Conservation (phyloP, 1,284 basidiomycete species). For the Sporisorium scitamineum region DNA sequence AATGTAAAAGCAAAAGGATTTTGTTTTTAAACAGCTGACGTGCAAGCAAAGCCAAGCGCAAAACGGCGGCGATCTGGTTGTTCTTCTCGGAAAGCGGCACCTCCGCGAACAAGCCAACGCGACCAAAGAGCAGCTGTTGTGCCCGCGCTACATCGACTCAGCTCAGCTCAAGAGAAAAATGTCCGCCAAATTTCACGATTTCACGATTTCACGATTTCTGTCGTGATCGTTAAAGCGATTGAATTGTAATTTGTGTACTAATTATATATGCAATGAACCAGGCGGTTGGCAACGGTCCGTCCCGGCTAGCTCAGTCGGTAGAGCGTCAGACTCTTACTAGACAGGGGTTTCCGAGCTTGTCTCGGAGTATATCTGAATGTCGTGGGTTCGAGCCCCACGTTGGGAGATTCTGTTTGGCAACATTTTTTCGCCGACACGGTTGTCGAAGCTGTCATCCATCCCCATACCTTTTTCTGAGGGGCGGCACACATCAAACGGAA, state of each 20-base stretch:
- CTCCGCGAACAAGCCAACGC: slow-evolving; percentile 17
- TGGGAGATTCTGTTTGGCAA: slow-evolving; percentile 59
- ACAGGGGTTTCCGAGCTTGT: slow-evolving; percentile 43
- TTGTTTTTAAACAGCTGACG: not conserved
- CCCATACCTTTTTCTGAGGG: not conserved
- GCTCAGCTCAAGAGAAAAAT: too few species aligned
- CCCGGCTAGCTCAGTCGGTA: slow-evolving; percentile 70
- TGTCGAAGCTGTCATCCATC: not conserved
- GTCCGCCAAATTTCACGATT: not conserved
- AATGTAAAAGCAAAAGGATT: not conserved
- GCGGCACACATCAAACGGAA: not conserved
- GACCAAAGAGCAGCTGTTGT: not conserved
- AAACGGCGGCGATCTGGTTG: slow-evolving; percentile 6
- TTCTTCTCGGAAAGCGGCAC: slow-evolving; percentile 5
- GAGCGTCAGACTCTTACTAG: slow-evolving; percentile 69
- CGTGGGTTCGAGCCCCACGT: slow-evolving; percentile 69
- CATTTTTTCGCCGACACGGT: not conserved
- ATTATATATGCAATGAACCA: slow-evolving; percentile 1
- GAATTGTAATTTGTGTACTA: too few species aligned
- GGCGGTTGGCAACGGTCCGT: slow-evolving; percentile 12
- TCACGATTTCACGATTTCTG: not conserved
- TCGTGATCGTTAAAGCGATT: slow-evolving; percentile 12
- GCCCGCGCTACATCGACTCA: too few species aligned
- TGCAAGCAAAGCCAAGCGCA: too few species aligned
- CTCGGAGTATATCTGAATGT: slow-evolving; percentile 62